A percentile compares a stretch with the other conserved stretches of the same genome.
phyloP scores from a whole-genome alignment of 148 eudicot species.

The Vaccinium macrocarpon region DNA sequence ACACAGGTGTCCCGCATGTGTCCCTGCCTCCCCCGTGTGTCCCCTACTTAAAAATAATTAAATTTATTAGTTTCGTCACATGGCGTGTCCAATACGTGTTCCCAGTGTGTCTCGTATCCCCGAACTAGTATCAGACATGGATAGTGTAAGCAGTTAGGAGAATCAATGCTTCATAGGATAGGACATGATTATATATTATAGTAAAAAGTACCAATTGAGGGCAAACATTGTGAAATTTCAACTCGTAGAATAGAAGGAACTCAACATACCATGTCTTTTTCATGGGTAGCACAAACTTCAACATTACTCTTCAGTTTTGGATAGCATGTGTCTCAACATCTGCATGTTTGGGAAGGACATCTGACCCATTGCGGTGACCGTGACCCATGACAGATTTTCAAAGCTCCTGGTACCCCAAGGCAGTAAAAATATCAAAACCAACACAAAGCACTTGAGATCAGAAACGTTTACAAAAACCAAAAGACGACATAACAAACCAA shows the following conservation, averaged over 20 bases:
- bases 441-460: not conserved
- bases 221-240: not conserved
- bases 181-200: not conserved
- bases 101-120: too few relatives aligned
- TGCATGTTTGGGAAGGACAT: constrained; percentile 17
- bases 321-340: constrained; percentile 20
- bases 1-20: too few relatives aligned
- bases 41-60: too few relatives aligned
- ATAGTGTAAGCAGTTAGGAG: too few relatives aligned
- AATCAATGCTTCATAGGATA: too few relatives aligned
- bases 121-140: too few relatives aligned
- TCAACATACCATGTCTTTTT: constrained; percentile 31
- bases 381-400: constrained; percentile 6
- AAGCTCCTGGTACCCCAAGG: not conserved
- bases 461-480: not conserved
- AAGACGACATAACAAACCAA: not conserved
- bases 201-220: not conserved
- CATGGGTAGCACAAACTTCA: constrained; percentile 43
- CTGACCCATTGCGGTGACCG: constrained; percentile 15
- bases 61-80: too few relatives aligned
- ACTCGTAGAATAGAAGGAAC: constrained; percentile 24
- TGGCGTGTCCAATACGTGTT: too few relatives aligned
- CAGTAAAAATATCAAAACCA: not conserved
- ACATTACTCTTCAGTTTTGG: constrained; percentile 41
- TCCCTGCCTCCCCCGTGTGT: too few relatives aligned